Conservation (phyloP, 2,329 filamentous ascomycete species). For the Thermothelomyces thermophilus region DNA sequence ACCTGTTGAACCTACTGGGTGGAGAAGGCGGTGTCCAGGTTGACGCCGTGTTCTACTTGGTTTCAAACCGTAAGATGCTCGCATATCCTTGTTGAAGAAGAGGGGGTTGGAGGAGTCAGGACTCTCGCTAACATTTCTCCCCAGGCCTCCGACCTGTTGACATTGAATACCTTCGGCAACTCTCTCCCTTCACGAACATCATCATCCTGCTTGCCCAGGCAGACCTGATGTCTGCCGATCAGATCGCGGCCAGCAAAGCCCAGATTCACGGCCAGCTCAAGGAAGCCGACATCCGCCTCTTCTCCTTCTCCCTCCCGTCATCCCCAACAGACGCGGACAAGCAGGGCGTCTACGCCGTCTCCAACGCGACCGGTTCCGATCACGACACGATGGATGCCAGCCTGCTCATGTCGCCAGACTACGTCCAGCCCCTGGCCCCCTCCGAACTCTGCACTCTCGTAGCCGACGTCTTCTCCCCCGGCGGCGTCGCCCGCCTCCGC, state of each 20-base stretch:
- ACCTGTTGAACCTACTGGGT: slow-evolving; percentile 70
- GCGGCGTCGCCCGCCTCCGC: slow-evolving; percentile 74
- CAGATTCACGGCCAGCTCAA: slow-evolving; percentile 51
- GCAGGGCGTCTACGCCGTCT: slow-evolving; percentile 63
- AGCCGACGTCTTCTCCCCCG: slow-evolving; percentile 66
- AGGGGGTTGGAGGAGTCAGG: too few species aligned
- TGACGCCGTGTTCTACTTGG: slow-evolving; percentile 77
- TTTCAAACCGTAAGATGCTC: slow-evolving; percentile 56
- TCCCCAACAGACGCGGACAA: slow-evolving; percentile 25
- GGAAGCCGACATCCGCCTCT: slow-evolving; percentile 53
- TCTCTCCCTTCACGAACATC: slow-evolving; percentile 72
- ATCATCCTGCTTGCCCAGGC: slow-evolving; percentile 74
- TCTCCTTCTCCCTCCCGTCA: slow-evolving; percentile 51
- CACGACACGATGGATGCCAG: slow-evolving; percentile 86
- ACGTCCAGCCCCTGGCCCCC: slow-evolving; percentile 68
- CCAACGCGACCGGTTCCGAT: slow-evolving; percentile 65
- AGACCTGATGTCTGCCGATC: slow-evolving; percentile 57
- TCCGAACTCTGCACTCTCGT: slow-evolving; percentile 70
- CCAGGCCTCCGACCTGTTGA: slow-evolving; percentile 56
- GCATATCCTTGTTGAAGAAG: not conserved
- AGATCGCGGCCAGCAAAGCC: slow-evolving; percentile 54
- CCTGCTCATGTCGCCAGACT: slow-evolving; percentile 85
- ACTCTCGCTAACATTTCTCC: slow-evolving; percentile 23
- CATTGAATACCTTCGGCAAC: slow-evolving; percentile 61
- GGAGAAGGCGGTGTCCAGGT: slow-evolving; percentile 78